Evolutionary conservation across 305 asterid genomes (phyloP).

Genomic region (Stenogyne calaminthoides): DNA sequence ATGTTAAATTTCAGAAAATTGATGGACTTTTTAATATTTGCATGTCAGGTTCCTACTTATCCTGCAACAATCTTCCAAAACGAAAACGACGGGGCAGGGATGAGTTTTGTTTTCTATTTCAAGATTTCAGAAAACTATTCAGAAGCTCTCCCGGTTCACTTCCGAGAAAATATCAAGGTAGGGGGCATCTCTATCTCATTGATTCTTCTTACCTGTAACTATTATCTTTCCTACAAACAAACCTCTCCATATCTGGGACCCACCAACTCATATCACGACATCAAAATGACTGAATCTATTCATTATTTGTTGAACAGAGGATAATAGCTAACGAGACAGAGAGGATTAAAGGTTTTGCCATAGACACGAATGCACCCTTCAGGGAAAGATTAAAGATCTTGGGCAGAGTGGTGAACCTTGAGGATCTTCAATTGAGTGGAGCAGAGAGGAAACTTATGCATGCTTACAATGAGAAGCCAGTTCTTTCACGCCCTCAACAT

Average conservation of each 20-base stretch:
- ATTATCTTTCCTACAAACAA: neutral
- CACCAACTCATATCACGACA: neutral
- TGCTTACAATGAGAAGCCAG: constrained; percentile 92
- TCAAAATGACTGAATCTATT: neutral
- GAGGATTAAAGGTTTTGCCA: constrained; percentile 73
- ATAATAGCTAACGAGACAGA: constrained; percentile 74
- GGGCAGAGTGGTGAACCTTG: constrained; percentile 72
- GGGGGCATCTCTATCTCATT: constrained; percentile 21
- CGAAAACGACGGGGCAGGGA: constrained; percentile 83
- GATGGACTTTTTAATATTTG: neutral
- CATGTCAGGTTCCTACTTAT: constrained; percentile 75
- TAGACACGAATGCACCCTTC: constrained; percentile 67
- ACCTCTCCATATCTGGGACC: neutral
- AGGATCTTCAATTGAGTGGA: constrained; percentile 67
- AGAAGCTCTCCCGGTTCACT: constrained; percentile 68
- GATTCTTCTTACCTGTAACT: neutral
- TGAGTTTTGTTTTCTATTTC: constrained; percentile 80
- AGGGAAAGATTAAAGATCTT: constrained; percentile 87
- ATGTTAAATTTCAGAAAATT: neutral
- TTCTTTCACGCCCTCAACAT: constrained; percentile 95
- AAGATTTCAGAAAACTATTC: constrained; percentile 76
- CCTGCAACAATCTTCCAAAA: constrained; percentile 76
- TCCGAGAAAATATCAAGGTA: constrained; percentile 84
- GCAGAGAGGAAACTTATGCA: constrained; percentile 91
- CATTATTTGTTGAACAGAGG: constrained; percentile 48